phyloP scores from a whole-genome alignment of 306 rosid genomes.

The Cucurbita maxima region DNA sequence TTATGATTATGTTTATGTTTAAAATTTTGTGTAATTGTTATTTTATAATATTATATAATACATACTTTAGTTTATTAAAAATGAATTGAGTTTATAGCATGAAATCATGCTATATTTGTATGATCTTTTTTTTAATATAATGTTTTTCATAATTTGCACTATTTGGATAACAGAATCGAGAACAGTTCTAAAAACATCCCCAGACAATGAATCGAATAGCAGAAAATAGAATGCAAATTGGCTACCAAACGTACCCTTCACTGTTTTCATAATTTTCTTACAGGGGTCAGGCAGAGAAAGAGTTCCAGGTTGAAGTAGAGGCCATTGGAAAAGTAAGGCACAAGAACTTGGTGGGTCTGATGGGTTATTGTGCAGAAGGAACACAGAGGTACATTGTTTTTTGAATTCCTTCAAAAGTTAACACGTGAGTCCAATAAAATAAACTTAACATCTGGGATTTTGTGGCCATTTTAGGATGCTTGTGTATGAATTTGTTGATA shows the following conservation, averaged over 20 bases:
- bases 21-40: background rate
- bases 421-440: background rate
- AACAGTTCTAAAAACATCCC: too few relatives aligned
- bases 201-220: background rate
- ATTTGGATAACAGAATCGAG: too few relatives aligned
- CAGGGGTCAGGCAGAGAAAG: conserved; percentile 96
- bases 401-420: background rate
- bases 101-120: too few relatives aligned
- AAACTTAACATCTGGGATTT: background rate
- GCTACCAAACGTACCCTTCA: background rate
- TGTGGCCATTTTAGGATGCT: conserved; percentile 53
- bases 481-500: conserved; percentile 80
- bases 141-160: too few relatives aligned
- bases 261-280: conserved; percentile 3
- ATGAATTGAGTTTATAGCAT: too few relatives aligned
- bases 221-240: background rate
- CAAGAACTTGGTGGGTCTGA: conserved; percentile 82
- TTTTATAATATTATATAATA: too few relatives aligned
- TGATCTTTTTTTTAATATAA: too few relatives aligned
- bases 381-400: conserved; percentile 49
- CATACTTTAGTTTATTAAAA: too few relatives aligned
- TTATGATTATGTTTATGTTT: background rate
- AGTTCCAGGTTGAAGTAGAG: conserved; percentile 96
- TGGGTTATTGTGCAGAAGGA: conserved; percentile 92
- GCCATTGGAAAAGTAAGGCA: conserved; percentile 97